Evolutionary conservation across 1,284 basidiomycete species (phyloP), one percentile per base, ranked within the genome.

Genomic region (Quambalaria eucalypti): DNA sequence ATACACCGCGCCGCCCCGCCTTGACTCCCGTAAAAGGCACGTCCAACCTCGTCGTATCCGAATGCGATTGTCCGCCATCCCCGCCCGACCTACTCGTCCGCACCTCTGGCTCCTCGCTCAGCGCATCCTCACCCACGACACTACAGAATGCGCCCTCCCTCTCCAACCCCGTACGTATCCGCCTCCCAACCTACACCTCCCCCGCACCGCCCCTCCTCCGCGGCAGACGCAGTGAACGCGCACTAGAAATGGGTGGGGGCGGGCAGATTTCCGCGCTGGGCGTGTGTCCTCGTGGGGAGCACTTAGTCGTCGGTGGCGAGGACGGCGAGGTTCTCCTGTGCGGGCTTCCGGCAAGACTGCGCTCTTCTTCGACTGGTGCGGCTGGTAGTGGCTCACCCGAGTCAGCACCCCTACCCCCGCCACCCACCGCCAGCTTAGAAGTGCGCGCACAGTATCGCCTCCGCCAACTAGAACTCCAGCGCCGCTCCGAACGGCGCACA

Each of bases 161-260:
- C 5, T 21, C 36, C 10, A 4, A 14, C 16, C 3, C 36, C 36
- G 36, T 39, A 10, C 36, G 36, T 10, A 28, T 28, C 14, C 48
- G 23, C n/a, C 28, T 33, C 19, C 16, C 48, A 5, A 28, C n/a
- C 4, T 28, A 59, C 14, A 62, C 58, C 1, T 81, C 81, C 42
- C 54, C 69, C 0, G 83, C 83, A 2, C n/a, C n/a, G n/a, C n/a
- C n/a, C n/a, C 78, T 85, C 1, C 85, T 87, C 62, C 81, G 82
- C 8, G 83, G 82, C 71, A 78, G 84, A 21, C 71, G 76, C 26
- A 79, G 81, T 4, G 71, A 77, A 39, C 77, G 30, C 10, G 52
- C 52, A 14, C 25, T 30, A 39, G 50, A 36, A 14, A 28, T 16
- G 3, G 36, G 48, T 28, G 51, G 38, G 21, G 51, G 52, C 2